Base-by-base conservation (phyloP, 257 asterid genomes). In the Rauvolfia tetraphylla region DNA sequence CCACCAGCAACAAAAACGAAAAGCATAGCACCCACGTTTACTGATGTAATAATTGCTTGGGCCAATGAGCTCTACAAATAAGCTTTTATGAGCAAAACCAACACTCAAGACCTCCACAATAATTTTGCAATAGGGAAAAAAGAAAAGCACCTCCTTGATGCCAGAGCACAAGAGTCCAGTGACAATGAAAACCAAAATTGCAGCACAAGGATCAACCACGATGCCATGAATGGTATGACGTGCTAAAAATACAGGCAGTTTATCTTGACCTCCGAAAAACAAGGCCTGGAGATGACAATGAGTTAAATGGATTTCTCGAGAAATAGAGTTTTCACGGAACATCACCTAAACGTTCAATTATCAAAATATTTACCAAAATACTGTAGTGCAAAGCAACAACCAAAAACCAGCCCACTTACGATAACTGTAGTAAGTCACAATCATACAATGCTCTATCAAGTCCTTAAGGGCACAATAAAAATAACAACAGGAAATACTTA, bases 161-260 rank as follows among this genome's bases (percentile, higher is more conserved):
- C 87, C 87, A 18, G 79, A 76, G 80, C 87, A 84, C 66, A 84
- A 71, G 41, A 81, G 79, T 29, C 79, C 77, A 22, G 87, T 84
- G 39, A 79, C 67, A 58, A 84, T 29, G 58, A 81, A 71, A 79
- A 84, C 87, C 78, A 84, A 62, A 58, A 84, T 54, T 78, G 87
- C 85, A 54, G 87, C 87, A 84, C 85, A 75, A 22, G 87, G 87
- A 69, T 83, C 85, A 41, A 83, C 82, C 48, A 80, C 34, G 67
- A 83, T 68, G 31, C 85, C 87, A 51, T 31, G 73, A 49, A 83
- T 61, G 33, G 79, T 80, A 58, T 75, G 84, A 49, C 82, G 85
- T 57, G 83, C 80, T 71, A 83, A 77, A 54, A 80, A 44, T 54
- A 71, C 58, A 20, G 87, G 85, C 66, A 83, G 80, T 71, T 78